Evolutionary conservation across 2,329 filamentous ascomycete species (phyloP).

Genomic region (Elsinoe batatas): DNA sequence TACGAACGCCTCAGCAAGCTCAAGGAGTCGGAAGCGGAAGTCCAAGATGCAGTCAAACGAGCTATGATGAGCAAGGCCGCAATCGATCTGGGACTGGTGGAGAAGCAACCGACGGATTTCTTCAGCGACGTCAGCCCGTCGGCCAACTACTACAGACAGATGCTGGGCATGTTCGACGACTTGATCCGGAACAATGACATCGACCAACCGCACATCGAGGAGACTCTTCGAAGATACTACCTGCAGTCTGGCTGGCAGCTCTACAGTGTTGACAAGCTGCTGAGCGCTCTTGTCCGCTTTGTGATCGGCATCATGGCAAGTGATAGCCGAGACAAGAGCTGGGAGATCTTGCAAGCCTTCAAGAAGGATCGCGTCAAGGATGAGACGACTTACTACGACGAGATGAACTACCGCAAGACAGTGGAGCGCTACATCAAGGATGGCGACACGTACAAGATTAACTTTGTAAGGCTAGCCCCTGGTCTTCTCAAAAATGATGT

Average conservation of each 20-base stretch:
- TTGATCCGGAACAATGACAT: constrained; percentile 65
- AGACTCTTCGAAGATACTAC: constrained; percentile 85
- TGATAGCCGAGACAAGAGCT: constrained; percentile 86
- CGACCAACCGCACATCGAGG: constrained; percentile 76
- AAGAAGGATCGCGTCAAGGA: constrained; percentile 70
- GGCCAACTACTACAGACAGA: constrained; percentile 74
- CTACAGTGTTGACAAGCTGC: constrained; percentile 84
- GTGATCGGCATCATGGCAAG: constrained; percentile 73
- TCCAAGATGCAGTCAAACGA: constrained; percentile 62
- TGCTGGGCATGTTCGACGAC: constrained; percentile 76
- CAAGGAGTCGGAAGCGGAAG: constrained; percentile 67
- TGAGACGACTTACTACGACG: constrained; percentile 78
- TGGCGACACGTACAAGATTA: constrained; percentile 79
- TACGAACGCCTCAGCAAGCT: constrained; percentile 76
- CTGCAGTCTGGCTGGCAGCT: constrained; percentile 83
- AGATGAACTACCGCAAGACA: constrained; percentile 83
- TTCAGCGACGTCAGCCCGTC: constrained; percentile 56
- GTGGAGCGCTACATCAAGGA: constrained; percentile 91
- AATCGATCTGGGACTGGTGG: constrained; percentile 70
- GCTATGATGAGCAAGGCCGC: constrained; percentile 70
- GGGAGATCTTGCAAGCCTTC: constrained; percentile 82
- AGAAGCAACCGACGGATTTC: constrained; percentile 64
- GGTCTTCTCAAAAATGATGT: neutral
- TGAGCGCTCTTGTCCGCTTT: constrained; percentile 70
- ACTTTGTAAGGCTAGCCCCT: constrained; percentile 59